Percentiles rank a stretch among this genome's conserved stretches.
These are phyloP conservation scores for Leptographium procerum DNA, from an alignment of 2,329 filamentous ascomycete species.

Conservation along the genomic window DNA sequence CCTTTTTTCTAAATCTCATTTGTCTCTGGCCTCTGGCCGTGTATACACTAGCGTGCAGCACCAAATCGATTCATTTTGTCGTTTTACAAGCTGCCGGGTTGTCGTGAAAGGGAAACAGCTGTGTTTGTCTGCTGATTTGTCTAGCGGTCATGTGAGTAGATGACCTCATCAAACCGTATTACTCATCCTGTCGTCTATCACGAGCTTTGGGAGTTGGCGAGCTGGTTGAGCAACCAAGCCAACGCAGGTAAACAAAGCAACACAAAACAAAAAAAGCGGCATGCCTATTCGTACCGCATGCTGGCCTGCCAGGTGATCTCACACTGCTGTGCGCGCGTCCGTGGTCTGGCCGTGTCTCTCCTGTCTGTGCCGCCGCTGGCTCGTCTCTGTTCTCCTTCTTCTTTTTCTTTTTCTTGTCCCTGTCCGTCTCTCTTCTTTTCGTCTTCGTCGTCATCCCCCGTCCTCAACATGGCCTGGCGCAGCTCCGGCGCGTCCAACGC, in stretches of 20 bases:
- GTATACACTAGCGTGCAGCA: background rate
- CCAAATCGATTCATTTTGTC: background rate
- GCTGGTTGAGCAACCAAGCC: background rate
- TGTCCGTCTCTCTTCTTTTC: background rate
- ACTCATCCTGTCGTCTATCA: background rate
- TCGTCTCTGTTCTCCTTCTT: background rate
- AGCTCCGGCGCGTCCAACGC: conserved; percentile 66
- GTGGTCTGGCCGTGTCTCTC: background rate
- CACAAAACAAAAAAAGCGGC: background rate
- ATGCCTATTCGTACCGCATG: background rate
- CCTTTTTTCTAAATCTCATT: background rate
- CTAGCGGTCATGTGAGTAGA: background rate
- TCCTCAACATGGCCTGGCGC: conserved; percentile 70
- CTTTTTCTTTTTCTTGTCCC: background rate
- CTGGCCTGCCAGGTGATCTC: background rate
- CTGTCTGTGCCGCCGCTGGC: background rate
- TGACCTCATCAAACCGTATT: background rate
- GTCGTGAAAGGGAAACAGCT: no score
- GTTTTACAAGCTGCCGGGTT: no score
- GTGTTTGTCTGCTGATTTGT: background rate
- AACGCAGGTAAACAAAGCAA: background rate
- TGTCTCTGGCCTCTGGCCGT: background rate
- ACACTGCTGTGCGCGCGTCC: background rate
- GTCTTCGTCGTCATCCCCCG: background rate
- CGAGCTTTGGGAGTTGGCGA: background rate